Evolutionary conservation across 176 grass and related monocot genomes (phyloP), one percentile per base, ranked within the genome.

Genomic region (Guadua angustifolia): DNA sequence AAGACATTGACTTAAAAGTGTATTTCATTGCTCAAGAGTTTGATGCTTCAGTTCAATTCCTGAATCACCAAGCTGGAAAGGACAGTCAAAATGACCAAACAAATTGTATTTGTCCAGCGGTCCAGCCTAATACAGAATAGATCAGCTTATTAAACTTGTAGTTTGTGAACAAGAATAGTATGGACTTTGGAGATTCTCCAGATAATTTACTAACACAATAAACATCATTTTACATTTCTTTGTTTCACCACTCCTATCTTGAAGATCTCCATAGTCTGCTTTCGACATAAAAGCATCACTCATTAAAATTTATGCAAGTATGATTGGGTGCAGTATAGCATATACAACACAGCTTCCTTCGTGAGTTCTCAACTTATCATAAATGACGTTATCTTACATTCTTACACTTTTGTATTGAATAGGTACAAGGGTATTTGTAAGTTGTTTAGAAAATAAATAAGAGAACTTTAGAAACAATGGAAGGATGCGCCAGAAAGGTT

Each of bases 31-130:
- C 44, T 73, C 25, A 52, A 33, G 15, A 52, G 45, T 47, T 7
- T 35, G 46, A 51, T 17, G 71, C 7, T 52, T 10, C 14, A 71
- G n/a, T 16, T 47, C 71, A 35, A 11, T 11, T 19, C 29, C 5
- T 29, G 26, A 52, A 73, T 73, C 51, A 33, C 10, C 80, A 73
- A 63, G 69, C 19, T 63, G 53, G 18, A 24, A 72, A 62, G 53
- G 69, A 36, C 25, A 46, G 32, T 33, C 12, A 42, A 69, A 81
- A 55, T 56, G 49, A 21, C 49, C 38, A 25, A 70, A 29, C n/a
- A 71, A 21, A 82, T 9, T 71, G 79, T 45, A 82, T 45, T 22
- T 71, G 66, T 71, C n/a, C 33, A 26, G 29, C 19, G 14, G 66
- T 81, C n/a, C 33, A 18, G 29, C 19, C 35, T n/a, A 68, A 79